Percentiles rank a stretch among this genome's conserved stretches.
phyloP scores from a whole-genome alignment of 2,329 filamentous ascomycete species.

The Conoideocrella luteorostrata region DNA sequence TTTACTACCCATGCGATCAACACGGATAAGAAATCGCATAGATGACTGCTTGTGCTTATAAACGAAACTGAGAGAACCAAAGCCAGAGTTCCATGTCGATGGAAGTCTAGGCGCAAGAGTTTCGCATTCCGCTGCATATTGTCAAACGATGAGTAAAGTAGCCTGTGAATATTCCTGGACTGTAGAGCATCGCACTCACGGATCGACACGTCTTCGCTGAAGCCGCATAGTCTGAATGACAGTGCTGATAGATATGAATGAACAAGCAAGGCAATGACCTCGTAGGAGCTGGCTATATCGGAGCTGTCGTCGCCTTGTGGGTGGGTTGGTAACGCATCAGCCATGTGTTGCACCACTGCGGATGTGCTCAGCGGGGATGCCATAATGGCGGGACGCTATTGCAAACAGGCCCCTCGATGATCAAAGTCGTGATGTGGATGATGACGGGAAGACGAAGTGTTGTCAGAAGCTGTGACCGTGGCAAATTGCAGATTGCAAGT shows the following conservation, averaged over 20 bases:
- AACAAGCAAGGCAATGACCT: constrained; percentile 75
- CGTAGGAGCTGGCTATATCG: constrained; percentile 64
- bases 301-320: constrained; percentile 46
- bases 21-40: constrained; percentile 74
- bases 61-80: constrained; percentile 69
- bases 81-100: constrained; percentile 69
- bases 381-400: constrained; percentile 13
- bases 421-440: background rate
- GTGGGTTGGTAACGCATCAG: constrained; percentile 52
- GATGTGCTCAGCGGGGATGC: constrained; percentile 19
- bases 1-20: constrained; percentile 76
- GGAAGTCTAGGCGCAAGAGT: constrained; percentile 60
- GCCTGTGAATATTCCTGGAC: too few relatives aligned
- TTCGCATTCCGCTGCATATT: constrained; percentile 38
- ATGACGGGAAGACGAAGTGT: too few relatives aligned
- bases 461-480: too few relatives aligned
- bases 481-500: too few relatives aligned
- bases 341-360: constrained; percentile 49
- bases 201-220: constrained; percentile 74
- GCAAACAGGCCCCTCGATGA: background rate
- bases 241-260: constrained; percentile 79
- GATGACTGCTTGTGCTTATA: constrained; percentile 83
- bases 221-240: constrained; percentile 73
- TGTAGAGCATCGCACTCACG: too few relatives aligned
- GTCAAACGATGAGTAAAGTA: background rate